phyloP scores from a whole-genome alignment of 495 filamentous ascomycete species.

The Podospora pseudoanserina region DNA sequence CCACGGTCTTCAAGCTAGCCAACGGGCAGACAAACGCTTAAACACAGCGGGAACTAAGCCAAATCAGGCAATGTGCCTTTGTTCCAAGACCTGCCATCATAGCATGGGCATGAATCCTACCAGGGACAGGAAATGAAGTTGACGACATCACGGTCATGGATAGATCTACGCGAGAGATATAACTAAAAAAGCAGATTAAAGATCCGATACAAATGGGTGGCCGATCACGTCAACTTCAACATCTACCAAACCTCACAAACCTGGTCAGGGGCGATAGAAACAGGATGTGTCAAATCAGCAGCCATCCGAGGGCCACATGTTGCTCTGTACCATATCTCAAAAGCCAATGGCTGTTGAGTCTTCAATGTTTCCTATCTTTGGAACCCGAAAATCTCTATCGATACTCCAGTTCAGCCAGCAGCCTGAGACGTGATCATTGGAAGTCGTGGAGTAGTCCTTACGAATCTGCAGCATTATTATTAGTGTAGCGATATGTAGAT shows the following conservation, averaged over 20 bases:
- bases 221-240: not conserved
- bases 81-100: constrained; percentile 2
- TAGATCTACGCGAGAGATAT: not conserved
- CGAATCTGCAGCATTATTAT: not conserved
- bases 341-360: too few species aligned
- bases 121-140: not conserved
- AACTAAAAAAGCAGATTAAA: not conserved
- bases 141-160: not conserved
- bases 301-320: constrained; percentile 23
- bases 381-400: not conserved
- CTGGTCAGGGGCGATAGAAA: constrained; percentile 1
- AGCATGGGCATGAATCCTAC: not conserved
- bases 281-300: constrained; percentile 22
- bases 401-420: not conserved
- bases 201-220: not conserved
- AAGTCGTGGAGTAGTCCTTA: not conserved
- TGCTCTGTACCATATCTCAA: constrained; percentile 1
- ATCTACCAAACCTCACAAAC: not conserved
- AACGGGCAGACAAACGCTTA: not conserved
- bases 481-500: not conserved
- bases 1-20: not conserved
- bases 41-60: not conserved
- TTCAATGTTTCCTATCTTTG: too few species aligned
- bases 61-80: not conserved
- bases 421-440: not conserved